A percentile compares a stretch with the other conserved stretches of the same genome.
Evolutionary conservation across 805 yeast genomes (phyloP).

Genomic region (Hanseniaspora lindneri): DNA sequence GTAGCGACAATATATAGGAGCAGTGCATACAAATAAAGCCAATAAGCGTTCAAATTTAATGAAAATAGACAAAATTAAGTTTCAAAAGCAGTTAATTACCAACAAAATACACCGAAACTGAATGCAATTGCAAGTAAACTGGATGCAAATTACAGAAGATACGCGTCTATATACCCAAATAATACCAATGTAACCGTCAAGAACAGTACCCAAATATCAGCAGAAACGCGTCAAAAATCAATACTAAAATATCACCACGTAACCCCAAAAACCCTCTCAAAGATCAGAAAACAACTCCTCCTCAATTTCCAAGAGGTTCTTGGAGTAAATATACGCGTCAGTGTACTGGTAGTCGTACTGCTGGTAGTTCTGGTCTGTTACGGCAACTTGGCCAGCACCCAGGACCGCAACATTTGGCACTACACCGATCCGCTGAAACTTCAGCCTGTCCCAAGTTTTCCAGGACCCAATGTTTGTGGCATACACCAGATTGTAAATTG

Average conservation of each 20-base stretch:
- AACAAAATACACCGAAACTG: too few species aligned
- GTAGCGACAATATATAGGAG: too few species aligned
- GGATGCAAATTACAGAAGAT: too few species aligned
- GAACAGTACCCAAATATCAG: not conserved
- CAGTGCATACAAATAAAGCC: too few species aligned
- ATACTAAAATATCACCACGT: too few species aligned
- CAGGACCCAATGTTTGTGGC: conserved; percentile 66
- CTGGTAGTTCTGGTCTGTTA: not conserved
- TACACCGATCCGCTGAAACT: conserved; percentile 68
- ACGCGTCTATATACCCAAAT: too few species aligned
- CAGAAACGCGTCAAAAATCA: not conserved
- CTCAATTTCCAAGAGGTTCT: conserved; percentile 35
- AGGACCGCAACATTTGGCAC: conserved; percentile 67
- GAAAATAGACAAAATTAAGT: too few species aligned
- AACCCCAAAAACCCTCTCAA: not conserved
- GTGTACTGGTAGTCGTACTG: conserved; percentile 12
- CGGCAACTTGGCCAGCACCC: conserved; percentile 46
- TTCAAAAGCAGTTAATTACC: too few species aligned
- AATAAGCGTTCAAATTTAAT: too few species aligned
- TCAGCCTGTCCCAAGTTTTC: conserved; percentile 70
- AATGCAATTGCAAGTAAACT: too few species aligned
- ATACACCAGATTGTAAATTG: conserved; percentile 80
- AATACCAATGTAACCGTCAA: too few species aligned
- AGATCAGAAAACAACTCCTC: conserved; percentile 23
- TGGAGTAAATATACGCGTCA: conserved; percentile 72